These are phyloP conservation scores for Pilobolus umbonatus DNA, from an alignment of 192 early-diverging fungal genomes.

Conservation along the genomic window DNA sequence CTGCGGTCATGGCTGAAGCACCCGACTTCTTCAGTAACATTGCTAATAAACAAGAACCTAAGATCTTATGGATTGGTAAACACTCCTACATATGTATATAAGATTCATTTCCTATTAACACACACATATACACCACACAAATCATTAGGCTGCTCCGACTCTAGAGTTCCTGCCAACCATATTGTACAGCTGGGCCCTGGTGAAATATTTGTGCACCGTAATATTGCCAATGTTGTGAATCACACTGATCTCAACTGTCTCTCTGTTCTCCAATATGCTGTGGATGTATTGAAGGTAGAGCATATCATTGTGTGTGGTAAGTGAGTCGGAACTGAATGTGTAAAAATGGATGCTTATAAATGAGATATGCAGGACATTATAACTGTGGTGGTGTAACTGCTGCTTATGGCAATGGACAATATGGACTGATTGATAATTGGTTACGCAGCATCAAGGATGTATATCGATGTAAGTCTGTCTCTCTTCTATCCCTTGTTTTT, in stretches of 20 bases:
- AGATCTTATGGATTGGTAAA: slow-evolving; percentile 81
- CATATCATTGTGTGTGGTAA: slow-evolving; percentile 89
- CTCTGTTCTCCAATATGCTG: slow-evolving; percentile 91
- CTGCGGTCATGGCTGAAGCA: slow-evolving; percentile 45
- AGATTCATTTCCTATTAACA: not conserved
- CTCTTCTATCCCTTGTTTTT: too few species aligned
- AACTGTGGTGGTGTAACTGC: slow-evolving; percentile 69
- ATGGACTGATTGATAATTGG: slow-evolving; percentile 90
- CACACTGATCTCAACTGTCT: slow-evolving; percentile 78
- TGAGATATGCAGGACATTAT: slow-evolving; percentile 46
- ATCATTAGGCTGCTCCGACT: slow-evolving; percentile 82
- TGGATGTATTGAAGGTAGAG: slow-evolving; percentile 86
- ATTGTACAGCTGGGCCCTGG: slow-evolving; percentile 66
- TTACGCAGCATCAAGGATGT: slow-evolving; percentile 82
- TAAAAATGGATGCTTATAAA: not conserved
- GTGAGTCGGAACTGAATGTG: not conserved
- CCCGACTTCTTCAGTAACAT: slow-evolving; percentile 73
- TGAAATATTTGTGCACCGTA: slow-evolving; percentile 94
- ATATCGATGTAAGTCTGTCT: slow-evolving; percentile 52
- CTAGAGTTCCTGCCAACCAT: slow-evolving; percentile 83
- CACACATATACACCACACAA: not conserved
- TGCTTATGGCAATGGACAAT: slow-evolving; percentile 53
- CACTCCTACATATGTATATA: not conserved
- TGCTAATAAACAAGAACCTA: slow-evolving; percentile 72
- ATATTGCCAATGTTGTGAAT: slow-evolving; percentile 91